Evolutionary conservation across 2,329 filamentous ascomycete species (phyloP), one percentile per base, ranked within the genome.

Genomic region (Talaromyces albobiverticillius): DNA sequence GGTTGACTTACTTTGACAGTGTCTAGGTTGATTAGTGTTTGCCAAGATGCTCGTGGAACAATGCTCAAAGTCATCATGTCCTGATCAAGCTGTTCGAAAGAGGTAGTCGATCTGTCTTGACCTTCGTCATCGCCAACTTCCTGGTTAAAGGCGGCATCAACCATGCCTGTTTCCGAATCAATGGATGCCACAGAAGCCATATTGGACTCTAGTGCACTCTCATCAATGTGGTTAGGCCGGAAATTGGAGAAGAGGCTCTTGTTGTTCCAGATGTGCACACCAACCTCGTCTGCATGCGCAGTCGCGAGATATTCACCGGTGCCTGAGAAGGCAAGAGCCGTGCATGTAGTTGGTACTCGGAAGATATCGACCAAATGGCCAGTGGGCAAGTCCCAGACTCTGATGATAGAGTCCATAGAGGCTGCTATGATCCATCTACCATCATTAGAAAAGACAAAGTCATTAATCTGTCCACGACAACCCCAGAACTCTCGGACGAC

Each of bases 181-280:
- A 91, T 91, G 14, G 91, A 95, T 3, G 83, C 83, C 0, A 88
- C 91, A 0, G 91, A 91, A 2, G 81, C 82, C 4, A 79, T 74
- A 16, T 90, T 80, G 11, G 83, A 75, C 7, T 77, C 77, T 41
- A 95, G 83, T 45, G 90, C 85, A 52, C 83, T 81, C 59, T 95
- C 90, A 3, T 88, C 86, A 55, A 99, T 88, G 62, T 94, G 89
- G 18, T 88, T 81, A 1, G 91, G 95, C 0, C 92, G 87, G 0
- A 96, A 85, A 62, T 96, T 91, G 53, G 86, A 89, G 77, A 96
- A 99, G 1, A 97, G 78, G 0, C 88, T 87, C 65, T 89, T 89
- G 73, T 99, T 99, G 20, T 90, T 96, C 93, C 94, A 99, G 46
- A 99, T 83, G 61, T 90, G 87, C n/a, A 99, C 87, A 11, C 94